These are phyloP conservation scores for Phlebiopsis gigantea DNA, from an alignment of 768 basidiomycete genomes.

Conservation along the genomic window DNA sequence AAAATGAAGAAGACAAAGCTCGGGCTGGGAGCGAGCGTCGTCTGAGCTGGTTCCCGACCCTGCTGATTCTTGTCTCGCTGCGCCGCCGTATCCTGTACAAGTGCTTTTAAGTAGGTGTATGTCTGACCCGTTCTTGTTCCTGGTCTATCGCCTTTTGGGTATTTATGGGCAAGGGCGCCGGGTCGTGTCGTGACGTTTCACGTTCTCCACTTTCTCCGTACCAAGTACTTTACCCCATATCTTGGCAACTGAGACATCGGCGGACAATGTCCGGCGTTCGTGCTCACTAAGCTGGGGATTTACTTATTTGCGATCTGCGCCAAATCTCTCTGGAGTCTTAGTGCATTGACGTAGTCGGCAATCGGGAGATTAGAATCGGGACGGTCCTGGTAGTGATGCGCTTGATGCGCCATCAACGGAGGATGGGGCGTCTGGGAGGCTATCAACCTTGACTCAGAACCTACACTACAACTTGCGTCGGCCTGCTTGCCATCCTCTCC, in stretches of 20 bases:
- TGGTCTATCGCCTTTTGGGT: neutral
- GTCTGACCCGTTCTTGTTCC: neutral
- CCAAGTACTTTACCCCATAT: neutral
- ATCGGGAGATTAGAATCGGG: neutral
- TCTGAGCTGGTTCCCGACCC: too few relatives aligned
- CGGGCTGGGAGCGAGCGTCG: conserved; percentile 51
- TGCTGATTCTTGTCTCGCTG: too few relatives aligned
- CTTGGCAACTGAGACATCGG: neutral
- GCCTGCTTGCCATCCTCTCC: neutral
- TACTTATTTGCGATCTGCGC: too few relatives aligned
- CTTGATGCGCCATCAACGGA: neutral
- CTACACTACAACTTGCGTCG: neutral
- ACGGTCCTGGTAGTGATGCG: neutral
- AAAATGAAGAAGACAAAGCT: conserved; percentile 84
- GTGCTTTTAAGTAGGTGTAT: neutral
- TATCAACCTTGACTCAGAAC: too few relatives aligned
- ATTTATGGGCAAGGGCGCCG: neutral
- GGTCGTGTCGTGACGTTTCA: neutral
- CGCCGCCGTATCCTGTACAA: neutral
- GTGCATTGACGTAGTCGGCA: too few relatives aligned
- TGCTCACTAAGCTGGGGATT: too few relatives aligned
- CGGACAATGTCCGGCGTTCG: too few relatives aligned
- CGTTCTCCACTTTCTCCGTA: neutral
- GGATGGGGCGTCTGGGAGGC: too few relatives aligned
- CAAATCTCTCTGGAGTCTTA: too few relatives aligned